These are phyloP conservation scores for Cutaneotrichosporon daszewskae DNA, from an alignment of 1,284 basidiomycete species.

Conservation along the genomic window DNA sequence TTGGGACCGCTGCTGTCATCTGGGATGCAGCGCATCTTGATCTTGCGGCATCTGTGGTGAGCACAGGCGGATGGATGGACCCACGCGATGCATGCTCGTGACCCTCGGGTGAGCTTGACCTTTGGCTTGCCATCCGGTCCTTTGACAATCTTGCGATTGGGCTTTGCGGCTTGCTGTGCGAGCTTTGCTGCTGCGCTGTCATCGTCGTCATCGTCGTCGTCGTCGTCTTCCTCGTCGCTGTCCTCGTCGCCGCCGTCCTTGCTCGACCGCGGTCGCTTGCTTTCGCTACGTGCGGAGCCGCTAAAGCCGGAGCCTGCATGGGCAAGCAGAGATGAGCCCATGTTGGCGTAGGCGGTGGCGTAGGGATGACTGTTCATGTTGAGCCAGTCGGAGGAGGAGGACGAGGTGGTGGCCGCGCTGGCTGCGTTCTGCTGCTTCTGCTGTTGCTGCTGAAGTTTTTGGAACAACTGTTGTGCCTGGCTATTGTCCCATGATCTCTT, in stretches of 20 bases:
- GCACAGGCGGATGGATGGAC: conserved; percentile 3
- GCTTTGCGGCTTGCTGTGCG: conserved; percentile 14
- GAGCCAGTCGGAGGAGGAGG: conserved; percentile 1
- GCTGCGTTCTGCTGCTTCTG: conserved; percentile 3
- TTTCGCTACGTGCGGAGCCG: background rate
- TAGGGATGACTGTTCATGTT: conserved; percentile 33
- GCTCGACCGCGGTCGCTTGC: conserved; percentile 14
- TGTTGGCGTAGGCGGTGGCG: conserved; percentile 34
- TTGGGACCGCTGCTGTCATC: conserved; percentile 61
- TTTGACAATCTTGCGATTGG: conserved; percentile 25
- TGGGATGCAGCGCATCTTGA: conserved; percentile 98
- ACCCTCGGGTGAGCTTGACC: conserved; percentile 77
- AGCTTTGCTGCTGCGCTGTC: conserved; percentile 26
- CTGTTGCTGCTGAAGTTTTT: conserved; percentile 4
- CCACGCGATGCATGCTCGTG: conserved; percentile 48
- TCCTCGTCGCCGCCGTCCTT: conserved; percentile 15
- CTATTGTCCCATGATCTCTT: conserved; percentile 15
- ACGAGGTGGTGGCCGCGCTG: background rate
- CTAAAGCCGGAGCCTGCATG: background rate
- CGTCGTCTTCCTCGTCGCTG: conserved; percentile 23
- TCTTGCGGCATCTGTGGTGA: conserved; percentile 62
- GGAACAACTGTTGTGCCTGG: conserved; percentile 4
- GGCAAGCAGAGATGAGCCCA: conserved; percentile 16
- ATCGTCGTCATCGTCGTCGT: conserved; percentile 32
- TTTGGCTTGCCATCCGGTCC: conserved; percentile 51